These are phyloP conservation scores for Penicillium pulvis DNA, from an alignment of 495 filamentous ascomycete species.

Conservation along the genomic window DNA sequence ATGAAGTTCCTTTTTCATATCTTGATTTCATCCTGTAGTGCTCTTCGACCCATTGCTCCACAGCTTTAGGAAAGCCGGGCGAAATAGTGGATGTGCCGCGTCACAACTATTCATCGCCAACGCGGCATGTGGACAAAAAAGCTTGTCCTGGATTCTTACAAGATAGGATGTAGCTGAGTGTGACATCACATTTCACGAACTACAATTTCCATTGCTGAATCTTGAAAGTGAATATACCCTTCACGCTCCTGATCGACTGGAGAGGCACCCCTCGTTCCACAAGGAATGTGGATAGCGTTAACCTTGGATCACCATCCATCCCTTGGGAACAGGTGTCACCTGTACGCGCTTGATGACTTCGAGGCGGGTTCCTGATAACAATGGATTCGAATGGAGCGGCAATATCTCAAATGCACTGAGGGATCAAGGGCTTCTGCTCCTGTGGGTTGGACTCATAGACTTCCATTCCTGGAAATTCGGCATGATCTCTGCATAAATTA, in stretches of 20 bases:
- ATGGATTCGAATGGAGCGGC: not conserved
- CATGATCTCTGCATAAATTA: not conserved
- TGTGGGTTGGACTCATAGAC: not conserved
- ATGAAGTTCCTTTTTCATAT: too few species aligned
- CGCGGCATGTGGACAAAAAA: not conserved
- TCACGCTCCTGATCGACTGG: not conserved
- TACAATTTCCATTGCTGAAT: not conserved
- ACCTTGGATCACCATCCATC: not conserved
- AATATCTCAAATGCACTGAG: not conserved
- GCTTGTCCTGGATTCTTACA: not conserved
- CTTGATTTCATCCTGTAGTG: not conserved
- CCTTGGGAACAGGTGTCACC: not conserved
- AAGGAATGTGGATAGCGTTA: conserved; percentile 8
- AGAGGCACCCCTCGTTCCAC: not conserved
- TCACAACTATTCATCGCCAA: not conserved
- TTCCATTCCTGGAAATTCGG: not conserved
- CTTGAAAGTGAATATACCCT: not conserved
- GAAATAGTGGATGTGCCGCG: not conserved
- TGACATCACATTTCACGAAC: conserved; percentile 1
- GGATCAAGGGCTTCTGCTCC: too few species aligned
- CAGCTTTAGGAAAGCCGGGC: not conserved
- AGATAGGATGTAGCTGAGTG: not conserved
- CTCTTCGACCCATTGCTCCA: not conserved
- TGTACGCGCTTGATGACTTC: not conserved
- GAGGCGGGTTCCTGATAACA: not conserved